Percentiles rank a stretch among this genome's conserved stretches.
phyloP scores from a whole-genome alignment of 2,329 filamentous ascomycete genomes.

The Monosporascus sp. region DNA sequence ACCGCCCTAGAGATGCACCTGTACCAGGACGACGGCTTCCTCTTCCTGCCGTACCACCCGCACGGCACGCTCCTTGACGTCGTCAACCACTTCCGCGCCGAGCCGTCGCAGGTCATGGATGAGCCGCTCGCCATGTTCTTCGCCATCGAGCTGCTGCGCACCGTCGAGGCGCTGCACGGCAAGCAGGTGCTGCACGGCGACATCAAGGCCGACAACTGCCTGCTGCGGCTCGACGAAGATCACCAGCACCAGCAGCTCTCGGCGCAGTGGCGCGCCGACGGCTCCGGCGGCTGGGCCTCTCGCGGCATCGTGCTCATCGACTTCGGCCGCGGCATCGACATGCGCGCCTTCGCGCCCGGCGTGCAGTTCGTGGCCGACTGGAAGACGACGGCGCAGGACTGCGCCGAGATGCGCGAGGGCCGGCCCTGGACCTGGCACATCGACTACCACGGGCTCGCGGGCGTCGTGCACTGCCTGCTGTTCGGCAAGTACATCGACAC shows the following conservation, averaged over 20 bases:
- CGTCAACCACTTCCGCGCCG: constrained; percentile 76
- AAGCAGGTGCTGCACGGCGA: constrained; percentile 84
- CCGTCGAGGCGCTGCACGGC: constrained; percentile 77
- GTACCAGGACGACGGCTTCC: constrained; percentile 82
- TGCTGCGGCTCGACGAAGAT: constrained; percentile 69
- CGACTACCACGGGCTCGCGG: constrained; percentile 90
- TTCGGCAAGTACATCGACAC: constrained; percentile 96
- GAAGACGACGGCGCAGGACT: constrained; percentile 83
- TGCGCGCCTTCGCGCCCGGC: constrained; percentile 70
- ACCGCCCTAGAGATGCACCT: constrained; percentile 86
- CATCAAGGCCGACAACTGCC: constrained; percentile 91
- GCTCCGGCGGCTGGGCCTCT: constrained; percentile 68
- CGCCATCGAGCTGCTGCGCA: constrained; percentile 82
- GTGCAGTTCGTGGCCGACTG: constrained; percentile 94
- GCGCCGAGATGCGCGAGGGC: constrained; percentile 90
- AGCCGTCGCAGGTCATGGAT: constrained; percentile 73
- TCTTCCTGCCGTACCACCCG: constrained; percentile 80
- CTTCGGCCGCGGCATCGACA: constrained; percentile 91
- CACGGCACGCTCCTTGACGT: constrained; percentile 94
- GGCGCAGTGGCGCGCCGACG: constrained; percentile 65
- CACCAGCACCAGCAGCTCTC: constrained; percentile 38
- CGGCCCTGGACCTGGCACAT: constrained; percentile 97
- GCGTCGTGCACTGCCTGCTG: constrained; percentile 79
- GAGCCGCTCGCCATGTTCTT: constrained; percentile 95
- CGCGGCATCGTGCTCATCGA: constrained; percentile 87